These are phyloP conservation scores for Didymella arachidicola DNA, from an alignment of 2,329 filamentous ascomycete genomes.

Conservation along the genomic window DNA sequence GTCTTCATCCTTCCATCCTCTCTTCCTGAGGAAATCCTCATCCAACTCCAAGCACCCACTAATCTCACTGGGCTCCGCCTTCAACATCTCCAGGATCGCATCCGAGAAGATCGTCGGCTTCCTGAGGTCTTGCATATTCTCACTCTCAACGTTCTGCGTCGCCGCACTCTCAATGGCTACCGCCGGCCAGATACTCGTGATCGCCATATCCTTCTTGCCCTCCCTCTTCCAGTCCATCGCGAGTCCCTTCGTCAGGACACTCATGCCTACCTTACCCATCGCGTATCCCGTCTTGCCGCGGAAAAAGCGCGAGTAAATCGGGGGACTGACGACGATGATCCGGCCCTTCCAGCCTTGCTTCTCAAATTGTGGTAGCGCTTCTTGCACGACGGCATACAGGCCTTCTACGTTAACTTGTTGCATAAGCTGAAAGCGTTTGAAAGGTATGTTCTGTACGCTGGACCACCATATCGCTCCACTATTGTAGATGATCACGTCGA, in stretches of 20 bases:
- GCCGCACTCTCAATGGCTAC: constrained; percentile 79
- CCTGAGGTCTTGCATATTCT: constrained; percentile 65
- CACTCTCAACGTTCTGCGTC: constrained; percentile 62
- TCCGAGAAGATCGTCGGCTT: constrained; percentile 78
- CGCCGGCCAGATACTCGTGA: constrained; percentile 85
- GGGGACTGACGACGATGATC: constrained; percentile 81
- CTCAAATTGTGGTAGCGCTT: constrained; percentile 70
- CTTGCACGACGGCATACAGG: constrained; percentile 75
- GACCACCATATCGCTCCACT: constrained; percentile 88
- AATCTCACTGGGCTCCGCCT: constrained; percentile 65
- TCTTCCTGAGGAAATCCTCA: constrained; percentile 77
- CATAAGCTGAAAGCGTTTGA: constrained; percentile 74
- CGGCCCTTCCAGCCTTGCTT: constrained; percentile 62
- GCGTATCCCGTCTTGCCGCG: constrained; percentile 87
- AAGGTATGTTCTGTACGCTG: constrained; percentile 73
- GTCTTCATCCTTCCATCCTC: constrained; percentile 66
- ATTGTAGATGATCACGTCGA: constrained; percentile 84
- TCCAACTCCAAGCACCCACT: constrained; percentile 79
- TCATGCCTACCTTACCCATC: constrained; percentile 80
- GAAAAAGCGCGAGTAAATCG: constrained; percentile 86
- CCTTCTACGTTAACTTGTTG: constrained; percentile 66
- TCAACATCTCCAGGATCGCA: constrained; percentile 76
- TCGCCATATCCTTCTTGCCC: constrained; percentile 71
- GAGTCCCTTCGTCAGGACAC: constrained; percentile 78
- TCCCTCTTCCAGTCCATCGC: constrained; percentile 81